phyloP scores from a whole-genome alignment of 805 yeast genomes.

The Maudiozyma bulderi region DNA sequence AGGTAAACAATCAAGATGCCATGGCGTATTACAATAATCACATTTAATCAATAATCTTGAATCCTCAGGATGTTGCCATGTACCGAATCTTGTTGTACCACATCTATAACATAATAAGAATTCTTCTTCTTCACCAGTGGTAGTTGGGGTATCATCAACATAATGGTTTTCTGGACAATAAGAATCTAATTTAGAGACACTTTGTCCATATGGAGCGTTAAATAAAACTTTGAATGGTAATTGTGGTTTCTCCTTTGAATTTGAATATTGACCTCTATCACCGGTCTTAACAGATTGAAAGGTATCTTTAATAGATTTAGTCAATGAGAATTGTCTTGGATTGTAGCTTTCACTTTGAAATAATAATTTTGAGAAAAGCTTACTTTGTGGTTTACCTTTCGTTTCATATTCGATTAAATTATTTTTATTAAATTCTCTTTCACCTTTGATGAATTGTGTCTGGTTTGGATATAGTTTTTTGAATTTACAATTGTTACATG shows the following conservation, averaged over 20 bases:
- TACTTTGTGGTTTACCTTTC: neutral
- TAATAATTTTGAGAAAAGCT: slow-evolving; percentile 47
- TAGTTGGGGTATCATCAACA: neutral
- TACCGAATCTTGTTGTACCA: slow-evolving; percentile 52
- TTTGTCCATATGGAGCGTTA: slow-evolving; percentile 36
- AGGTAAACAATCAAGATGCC: slow-evolving; percentile 82
- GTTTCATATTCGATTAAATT: no score
- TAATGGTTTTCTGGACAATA: slow-evolving; percentile 48
- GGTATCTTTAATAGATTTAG: slow-evolving; percentile 55
- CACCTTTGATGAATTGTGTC: slow-evolving; percentile 4
- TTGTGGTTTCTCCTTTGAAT: slow-evolving; percentile 40
- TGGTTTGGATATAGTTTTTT: slow-evolving; percentile 29
- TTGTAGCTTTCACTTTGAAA: slow-evolving; percentile 49
- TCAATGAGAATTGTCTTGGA: slow-evolving; percentile 60
- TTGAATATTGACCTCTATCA: slow-evolving; percentile 60
- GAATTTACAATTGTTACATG: slow-evolving; percentile 64
- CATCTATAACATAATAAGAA: slow-evolving; percentile 71
- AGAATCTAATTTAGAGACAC: slow-evolving; percentile 24
- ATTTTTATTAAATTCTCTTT: neutral
- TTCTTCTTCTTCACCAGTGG: slow-evolving; percentile 36
- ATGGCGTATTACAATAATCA: slow-evolving; percentile 71
- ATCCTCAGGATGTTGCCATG: slow-evolving; percentile 32
- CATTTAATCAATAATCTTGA: slow-evolving; percentile 57
- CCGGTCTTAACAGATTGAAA: slow-evolving; percentile 67
- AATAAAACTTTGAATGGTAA: slow-evolving; percentile 33